phyloP scores from a whole-genome alignment of 441 rosid genomes.

The Croton laevigatus region DNA sequence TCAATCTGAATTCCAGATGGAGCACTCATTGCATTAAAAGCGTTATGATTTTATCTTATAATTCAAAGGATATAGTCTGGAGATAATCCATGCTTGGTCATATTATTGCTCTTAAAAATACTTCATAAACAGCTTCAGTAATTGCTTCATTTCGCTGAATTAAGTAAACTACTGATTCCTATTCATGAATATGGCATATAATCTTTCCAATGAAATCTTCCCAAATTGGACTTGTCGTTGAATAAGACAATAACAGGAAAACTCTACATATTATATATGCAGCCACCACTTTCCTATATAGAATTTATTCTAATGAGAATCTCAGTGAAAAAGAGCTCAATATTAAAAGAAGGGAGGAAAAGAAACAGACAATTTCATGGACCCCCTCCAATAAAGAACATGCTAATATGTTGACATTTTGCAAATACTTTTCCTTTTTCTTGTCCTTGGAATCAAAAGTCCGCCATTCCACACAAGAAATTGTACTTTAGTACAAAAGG shows the following conservation, averaged over 20 bases:
- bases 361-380: conserved; percentile 29
- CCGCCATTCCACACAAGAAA: conserved; percentile 18
- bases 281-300: conserved; percentile 27
- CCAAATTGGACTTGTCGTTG: conserved; percentile 28
- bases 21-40: not conserved
- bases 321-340: conserved; percentile 26
- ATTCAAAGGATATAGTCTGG: too few relatives aligned
- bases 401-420: conserved; percentile 45
- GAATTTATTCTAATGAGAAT: conserved; percentile 35
- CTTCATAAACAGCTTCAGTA: too few relatives aligned
- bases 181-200: conserved; percentile 32
- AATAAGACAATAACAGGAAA: conserved; percentile 32
- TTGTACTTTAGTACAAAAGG: conserved; percentile 18
- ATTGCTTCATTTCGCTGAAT: conserved; percentile 16
- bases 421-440: conserved; percentile 21
- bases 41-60: not conserved
- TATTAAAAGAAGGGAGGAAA: conserved; percentile 8
- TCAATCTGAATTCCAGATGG: too few relatives aligned
- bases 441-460: conserved; percentile 26
- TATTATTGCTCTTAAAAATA: too few relatives aligned
- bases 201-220: conserved; percentile 27
- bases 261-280: conserved; percentile 26
- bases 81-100: too few relatives aligned
- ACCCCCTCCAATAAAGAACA: conserved; percentile 41
- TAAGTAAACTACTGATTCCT: conserved; percentile 39